Base-by-base conservation (phyloP, 179 eudicot genomes). In the Actinidia chinensis region DNA sequence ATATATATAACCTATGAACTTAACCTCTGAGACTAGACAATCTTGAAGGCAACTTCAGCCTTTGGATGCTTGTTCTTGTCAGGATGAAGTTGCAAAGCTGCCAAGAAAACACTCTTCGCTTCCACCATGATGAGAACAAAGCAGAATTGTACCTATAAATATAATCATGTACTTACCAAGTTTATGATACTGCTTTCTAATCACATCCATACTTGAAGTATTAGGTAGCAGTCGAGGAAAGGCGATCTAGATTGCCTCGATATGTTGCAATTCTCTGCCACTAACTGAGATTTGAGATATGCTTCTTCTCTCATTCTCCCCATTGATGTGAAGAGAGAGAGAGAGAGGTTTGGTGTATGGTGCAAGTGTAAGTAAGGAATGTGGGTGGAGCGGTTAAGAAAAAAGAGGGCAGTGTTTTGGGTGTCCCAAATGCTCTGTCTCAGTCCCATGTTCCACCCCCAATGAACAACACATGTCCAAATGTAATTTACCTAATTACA, bases 11-110 rank as follows among this genome's bases (percentile, higher is more conserved):
- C 40, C 28, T 3, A 74, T 11, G 46, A 42, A 51, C 6, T 43
- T 55, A 36, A 90, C 98, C 98, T 94, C 89, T n/a, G 87, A 89
- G 22, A 94, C n/a, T n/a, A n/a, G n/a, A n/a, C 88, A 75, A 94
- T 88, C 83, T 91, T 94, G 93, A 94, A 94, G 8, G 97, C 97
- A 61, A 87, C 71, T 67, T 91, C 95, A 60, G 98, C 98, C 81
- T 86, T 87, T 14, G 97, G 95, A 82, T 94, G 97, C 76, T 85
- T 91, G 80, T 94, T 92, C 82, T 94, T 94, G 87, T 94, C 97
- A 59, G 98, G 98, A 87, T 94, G 98, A 80, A 92, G 88, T 78
- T 83, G 78, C 84, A 94, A 89, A 60, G 95, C 97, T 91, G 87
- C 80, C 61, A 44, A 75, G 28, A 52, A 58, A 80, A 69, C 69